Evolutionary conservation across 345 rosid genomes (phyloP).

Genomic region (Pugionium cornutum): DNA sequence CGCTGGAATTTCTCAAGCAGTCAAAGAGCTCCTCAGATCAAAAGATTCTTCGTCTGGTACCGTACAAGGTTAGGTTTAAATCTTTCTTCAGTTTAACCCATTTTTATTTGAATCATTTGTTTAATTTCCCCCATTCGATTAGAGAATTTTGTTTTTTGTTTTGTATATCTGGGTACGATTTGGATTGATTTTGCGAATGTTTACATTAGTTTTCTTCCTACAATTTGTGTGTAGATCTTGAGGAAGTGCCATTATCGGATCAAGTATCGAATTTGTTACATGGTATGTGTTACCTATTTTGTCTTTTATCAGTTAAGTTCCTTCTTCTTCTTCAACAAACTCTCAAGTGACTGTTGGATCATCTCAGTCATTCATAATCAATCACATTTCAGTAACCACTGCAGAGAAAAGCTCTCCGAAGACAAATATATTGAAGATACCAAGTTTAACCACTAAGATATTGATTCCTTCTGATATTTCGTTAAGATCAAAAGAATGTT

Average conservation of each 20-base stretch:
- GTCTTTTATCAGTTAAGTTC: not conserved
- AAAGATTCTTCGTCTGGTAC: not conserved
- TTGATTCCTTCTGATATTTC: conserved; percentile 20
- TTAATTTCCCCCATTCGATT: not conserved
- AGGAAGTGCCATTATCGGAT: conserved; percentile 14
- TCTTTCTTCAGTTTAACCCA: not conserved
- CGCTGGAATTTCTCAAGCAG: conserved; percentile 39
- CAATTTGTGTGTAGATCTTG: conserved; percentile 26
- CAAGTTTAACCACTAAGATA: conserved; percentile 41
- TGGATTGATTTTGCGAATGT: conserved; percentile 1
- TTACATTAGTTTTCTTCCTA: not conserved
- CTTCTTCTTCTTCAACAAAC: not conserved
- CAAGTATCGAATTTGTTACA: conserved; percentile 27
- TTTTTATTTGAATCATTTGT: not conserved
- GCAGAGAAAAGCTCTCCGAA: not conserved
- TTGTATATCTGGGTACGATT: not conserved
- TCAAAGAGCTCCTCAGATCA: conserved; percentile 25
- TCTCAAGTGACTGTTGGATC: not conserved
- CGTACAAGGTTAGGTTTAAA: not conserved
- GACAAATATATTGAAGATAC: conserved; percentile 38
- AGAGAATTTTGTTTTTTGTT: not conserved
- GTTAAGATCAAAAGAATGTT: conserved; percentile 46
- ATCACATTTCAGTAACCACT: conserved; percentile 27
- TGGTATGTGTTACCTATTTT: conserved; percentile 26
- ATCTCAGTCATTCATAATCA: not conserved